Evolutionary conservation across 208 protist species (phyloP).

Genomic region (Sergeia podlipaevii): DNA sequence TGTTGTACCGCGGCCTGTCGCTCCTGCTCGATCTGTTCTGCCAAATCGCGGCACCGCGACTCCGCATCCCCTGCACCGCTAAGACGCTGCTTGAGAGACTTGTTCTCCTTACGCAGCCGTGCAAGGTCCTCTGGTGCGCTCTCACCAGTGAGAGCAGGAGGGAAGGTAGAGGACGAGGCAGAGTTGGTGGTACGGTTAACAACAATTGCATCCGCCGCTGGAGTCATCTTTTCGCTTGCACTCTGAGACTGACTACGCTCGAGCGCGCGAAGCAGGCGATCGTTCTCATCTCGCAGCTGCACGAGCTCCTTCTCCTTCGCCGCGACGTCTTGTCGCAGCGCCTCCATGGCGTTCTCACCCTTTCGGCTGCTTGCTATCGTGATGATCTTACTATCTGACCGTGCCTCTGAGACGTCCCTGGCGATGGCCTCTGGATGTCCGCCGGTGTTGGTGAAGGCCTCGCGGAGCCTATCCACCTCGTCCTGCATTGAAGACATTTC

Average conservation of each 20-base stretch:
- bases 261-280: constrained; percentile 12
- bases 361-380: neutral
- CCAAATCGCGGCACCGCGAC: neutral
- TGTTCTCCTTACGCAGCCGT: constrained; percentile 3
- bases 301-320: neutral
- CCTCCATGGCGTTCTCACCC: constrained; percentile 4
- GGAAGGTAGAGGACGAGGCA: neutral
- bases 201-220: neutral
- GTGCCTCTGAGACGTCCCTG: constrained; percentile 9
- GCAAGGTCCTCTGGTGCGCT: constrained; percentile 7
- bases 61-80: neutral
- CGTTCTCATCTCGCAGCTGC: constrained; percentile 30
- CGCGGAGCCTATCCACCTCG: constrained; percentile 1
- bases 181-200: neutral
- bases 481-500: constrained; percentile 9
- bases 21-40: constrained; percentile 7
- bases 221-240: neutral
- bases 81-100: neutral
- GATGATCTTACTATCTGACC: neutral
- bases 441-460: neutral
- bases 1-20: neutral
- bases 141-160: too few species aligned
- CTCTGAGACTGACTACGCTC: neutral
- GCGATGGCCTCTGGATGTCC: constrained; percentile 1
- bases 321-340: constrained; percentile 1